phyloP scores from a whole-genome alignment of 2,329 filamentous ascomycete genomes.

The Colletotrichum sp. region DNA sequence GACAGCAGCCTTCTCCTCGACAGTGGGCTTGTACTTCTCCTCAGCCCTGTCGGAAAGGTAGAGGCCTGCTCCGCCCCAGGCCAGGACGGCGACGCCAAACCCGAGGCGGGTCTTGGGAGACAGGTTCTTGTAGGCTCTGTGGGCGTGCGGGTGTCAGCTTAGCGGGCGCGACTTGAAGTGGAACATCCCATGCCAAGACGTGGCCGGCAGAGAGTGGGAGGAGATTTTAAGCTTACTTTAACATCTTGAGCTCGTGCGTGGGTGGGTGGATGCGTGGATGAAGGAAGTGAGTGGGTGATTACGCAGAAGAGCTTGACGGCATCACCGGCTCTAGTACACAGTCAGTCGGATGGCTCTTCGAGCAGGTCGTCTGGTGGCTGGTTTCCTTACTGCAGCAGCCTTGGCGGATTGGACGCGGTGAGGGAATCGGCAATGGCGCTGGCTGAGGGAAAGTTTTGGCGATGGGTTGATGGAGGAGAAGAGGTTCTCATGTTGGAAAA shows the following conservation, averaged over 20 bases:
- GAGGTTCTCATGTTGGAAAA: neutral
- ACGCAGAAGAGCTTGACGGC: neutral
- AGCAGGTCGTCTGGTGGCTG: neutral
- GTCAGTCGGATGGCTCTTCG: neutral
- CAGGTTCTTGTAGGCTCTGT: constrained; percentile 74
- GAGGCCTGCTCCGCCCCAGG: constrained; percentile 78
- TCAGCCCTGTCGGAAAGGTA: constrained; percentile 76
- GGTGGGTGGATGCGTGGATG: neutral
- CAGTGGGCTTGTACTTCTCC: constrained; percentile 72
- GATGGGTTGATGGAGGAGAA: neutral
- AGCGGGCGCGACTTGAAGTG: neutral
- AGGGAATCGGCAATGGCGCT: neutral
- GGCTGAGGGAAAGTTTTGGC: neutral
- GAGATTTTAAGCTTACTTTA: constrained; percentile 18
- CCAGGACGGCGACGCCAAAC: constrained; percentile 76
- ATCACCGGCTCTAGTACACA: neutral
- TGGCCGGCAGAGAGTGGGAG: neutral
- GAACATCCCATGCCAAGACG: neutral
- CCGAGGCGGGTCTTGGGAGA: constrained; percentile 72
- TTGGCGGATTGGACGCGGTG: neutral
- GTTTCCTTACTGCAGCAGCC: neutral
- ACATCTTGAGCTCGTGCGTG: constrained; percentile 6
- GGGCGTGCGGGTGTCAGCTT: neutral
- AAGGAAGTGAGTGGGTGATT: neutral
- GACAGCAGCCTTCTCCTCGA: constrained; percentile 74